A percentile compares a stretch with the other conserved stretches of the same genome.
Evolutionary conservation across 1,284 basidiomycete species (phyloP).

Genomic region (Rhodotorula sp.): DNA sequence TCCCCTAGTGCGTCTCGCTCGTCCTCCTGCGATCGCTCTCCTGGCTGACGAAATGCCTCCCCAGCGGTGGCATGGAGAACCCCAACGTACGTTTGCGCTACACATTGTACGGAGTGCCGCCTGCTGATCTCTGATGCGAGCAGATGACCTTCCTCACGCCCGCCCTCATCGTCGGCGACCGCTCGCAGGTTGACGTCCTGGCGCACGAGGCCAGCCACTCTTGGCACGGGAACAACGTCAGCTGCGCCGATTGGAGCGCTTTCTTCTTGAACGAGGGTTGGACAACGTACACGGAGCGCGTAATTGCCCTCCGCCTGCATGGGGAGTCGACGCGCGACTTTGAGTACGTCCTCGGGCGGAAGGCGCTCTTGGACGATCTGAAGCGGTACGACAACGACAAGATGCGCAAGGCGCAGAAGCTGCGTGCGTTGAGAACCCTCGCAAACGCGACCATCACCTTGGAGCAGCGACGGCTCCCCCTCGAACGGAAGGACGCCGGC

Average conservation of each 20-base stretch:
- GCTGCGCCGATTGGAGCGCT: conserved; percentile 54
- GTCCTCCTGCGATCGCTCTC: not conserved
- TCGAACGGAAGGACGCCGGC: too few species aligned
- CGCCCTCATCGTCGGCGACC: conserved; percentile 61
- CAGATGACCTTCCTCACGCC: conserved; percentile 78
- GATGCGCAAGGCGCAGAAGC: conserved; percentile 25
- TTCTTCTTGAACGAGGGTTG: conserved; percentile 87
- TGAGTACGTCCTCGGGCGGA: conserved; percentile 72
- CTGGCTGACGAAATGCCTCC: conserved; percentile 68
- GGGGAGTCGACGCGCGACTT: conserved; percentile 79
- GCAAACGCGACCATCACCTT: too few species aligned
- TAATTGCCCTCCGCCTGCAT: conserved; percentile 73
- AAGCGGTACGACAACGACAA: conserved; percentile 58
- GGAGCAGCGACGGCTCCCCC: too few species aligned
- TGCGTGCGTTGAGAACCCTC: not conserved
- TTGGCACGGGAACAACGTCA: conserved; percentile 54
- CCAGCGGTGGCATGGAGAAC: conserved; percentile 75
- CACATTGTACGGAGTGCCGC: not conserved
- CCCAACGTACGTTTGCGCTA: conserved; percentile 56
- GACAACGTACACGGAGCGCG: conserved; percentile 90
- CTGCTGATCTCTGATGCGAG: not conserved
- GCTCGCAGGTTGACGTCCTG: conserved; percentile 80
- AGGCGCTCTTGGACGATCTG: conserved; percentile 72
- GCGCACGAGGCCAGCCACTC: conserved; percentile 56
- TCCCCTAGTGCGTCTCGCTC: conserved; percentile 62